These are phyloP conservation scores for Hanseniaspora lachancei DNA, from an alignment of 805 yeast genomes.

Conservation along the genomic window DNA sequence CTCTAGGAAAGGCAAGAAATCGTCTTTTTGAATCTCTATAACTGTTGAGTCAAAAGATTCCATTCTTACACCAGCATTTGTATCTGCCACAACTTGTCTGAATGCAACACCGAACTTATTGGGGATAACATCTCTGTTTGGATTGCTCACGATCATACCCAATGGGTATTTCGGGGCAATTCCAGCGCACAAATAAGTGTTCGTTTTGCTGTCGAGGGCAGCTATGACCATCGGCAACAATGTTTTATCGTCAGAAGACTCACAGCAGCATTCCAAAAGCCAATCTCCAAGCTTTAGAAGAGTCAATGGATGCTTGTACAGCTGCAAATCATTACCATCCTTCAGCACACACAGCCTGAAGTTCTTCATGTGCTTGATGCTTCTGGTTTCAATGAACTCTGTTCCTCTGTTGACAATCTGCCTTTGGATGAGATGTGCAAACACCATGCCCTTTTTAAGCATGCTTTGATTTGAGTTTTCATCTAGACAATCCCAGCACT, in stretches of 20 bases:
- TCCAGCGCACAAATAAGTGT: conserved; percentile 79
- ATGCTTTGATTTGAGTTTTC: conserved; percentile 31
- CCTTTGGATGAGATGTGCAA: conserved; percentile 73
- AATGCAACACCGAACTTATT: conserved; percentile 86
- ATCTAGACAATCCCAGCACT: conserved; percentile 47
- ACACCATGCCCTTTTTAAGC: conserved; percentile 46
- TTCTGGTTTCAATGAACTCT: conserved; percentile 71
- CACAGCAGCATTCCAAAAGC: conserved; percentile 82
- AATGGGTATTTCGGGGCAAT: conserved; percentile 69
- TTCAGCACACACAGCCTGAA: conserved; percentile 78
- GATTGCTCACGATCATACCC: conserved; percentile 25
- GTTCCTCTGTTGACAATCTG: conserved; percentile 78
- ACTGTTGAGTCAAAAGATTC: conserved; percentile 93
- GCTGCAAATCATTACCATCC: conserved; percentile 70
- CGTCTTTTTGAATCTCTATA: conserved; percentile 79
- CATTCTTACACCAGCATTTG: conserved; percentile 79
- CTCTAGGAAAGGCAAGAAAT: conserved; percentile 76
- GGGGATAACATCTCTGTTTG: conserved; percentile 33
- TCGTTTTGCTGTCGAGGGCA: conserved; percentile 55
- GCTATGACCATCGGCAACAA: conserved; percentile 78
- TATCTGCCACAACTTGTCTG: conserved; percentile 68
- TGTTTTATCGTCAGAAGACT: conserved; percentile 42
- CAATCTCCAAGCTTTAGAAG: conserved; percentile 75
- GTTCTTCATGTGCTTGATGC: conserved; percentile 63
- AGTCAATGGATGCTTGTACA: conserved; percentile 78